Percentiles rank a stretch among this genome's conserved stretches.
Evolutionary conservation across 2,329 filamentous ascomycete species (phyloP).

Genomic region (Ophiostoma himal-ulmi): DNA sequence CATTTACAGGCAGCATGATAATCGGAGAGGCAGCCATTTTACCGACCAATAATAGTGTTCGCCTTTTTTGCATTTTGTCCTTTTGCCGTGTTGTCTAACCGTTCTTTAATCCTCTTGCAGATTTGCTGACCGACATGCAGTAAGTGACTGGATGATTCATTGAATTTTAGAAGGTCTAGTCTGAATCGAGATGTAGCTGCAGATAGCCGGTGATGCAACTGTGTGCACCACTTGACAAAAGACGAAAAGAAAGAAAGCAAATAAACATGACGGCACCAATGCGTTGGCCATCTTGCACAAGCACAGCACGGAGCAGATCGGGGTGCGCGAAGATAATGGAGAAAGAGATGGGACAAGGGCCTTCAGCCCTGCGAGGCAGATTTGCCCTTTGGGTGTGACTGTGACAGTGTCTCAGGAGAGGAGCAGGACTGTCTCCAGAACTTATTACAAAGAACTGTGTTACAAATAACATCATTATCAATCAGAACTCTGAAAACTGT

Average conservation of each 20-base stretch:
- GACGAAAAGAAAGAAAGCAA: neutral
- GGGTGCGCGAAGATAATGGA: neutral
- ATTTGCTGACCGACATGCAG: neutral
- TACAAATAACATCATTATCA: neutral
- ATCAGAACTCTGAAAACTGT: neutral
- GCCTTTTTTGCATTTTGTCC: neutral
- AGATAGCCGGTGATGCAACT: neutral
- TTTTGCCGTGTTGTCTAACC: neutral
- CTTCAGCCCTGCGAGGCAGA: slow-evolving; percentile 22
- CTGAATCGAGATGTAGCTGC: neutral
- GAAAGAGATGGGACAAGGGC: neutral
- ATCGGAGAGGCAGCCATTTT: neutral
- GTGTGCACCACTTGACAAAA: neutral
- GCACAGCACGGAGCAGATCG: neutral
- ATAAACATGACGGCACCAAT: neutral
- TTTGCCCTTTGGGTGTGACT: slow-evolving; percentile 4
- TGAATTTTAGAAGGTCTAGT: neutral
- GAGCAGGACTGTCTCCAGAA: neutral
- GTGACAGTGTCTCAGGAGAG: neutral
- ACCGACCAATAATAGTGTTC: neutral
- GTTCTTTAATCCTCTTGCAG: neutral
- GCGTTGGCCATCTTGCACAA: neutral
- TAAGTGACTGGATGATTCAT: neutral
- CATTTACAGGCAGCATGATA: neutral
- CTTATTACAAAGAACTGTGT: neutral